Evolutionary conservation across 1,284 basidiomycete species (phyloP), one percentile per base, ranked within the genome.

Genomic region (Moesziomyces parantarcticus): DNA sequence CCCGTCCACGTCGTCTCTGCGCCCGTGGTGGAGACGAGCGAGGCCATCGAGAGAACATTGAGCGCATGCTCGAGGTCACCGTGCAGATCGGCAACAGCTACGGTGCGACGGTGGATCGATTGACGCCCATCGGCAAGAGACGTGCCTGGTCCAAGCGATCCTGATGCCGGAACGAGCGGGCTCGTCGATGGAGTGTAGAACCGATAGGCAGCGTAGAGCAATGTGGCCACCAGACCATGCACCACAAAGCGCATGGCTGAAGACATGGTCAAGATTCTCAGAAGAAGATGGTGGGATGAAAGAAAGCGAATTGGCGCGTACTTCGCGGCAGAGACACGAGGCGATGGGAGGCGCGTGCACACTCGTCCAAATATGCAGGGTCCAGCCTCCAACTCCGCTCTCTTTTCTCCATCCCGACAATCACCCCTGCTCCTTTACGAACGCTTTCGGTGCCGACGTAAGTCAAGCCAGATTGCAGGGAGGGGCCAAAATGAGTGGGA

Each of bases 71-170:
- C 63, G 4, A 78, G 62, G 42, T 83, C 81, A 18, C 81, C 81
- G 45, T 83, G 81, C 39, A 83, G 43, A 52, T 83, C 81, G 8
- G 79, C 81, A 0, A 83, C 72, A 0, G 78, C 81, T 0, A 83
- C 77, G 2, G 78, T 61, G 1, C 81, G 57, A 1, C 77, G 56
- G 0, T 62, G 67, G 18, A 77, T 34, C 0, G 50, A 21, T 5
- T 18, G 3, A 2, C 71, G 50, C 0, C 71, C 71, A 23, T 74
- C 71, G 4, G 47, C 2, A 1, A 62, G 50, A 3, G 29, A 3
- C 0, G 32, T 9, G 0, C 40, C 55, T 0, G 23, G 3, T 0
- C 58, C 56, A 7, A 62, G 51, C 1, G 58, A 55, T n/a, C n/a
- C n/a, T n/a, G n/a, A n/a, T n/a, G 11, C 59, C 63, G 2, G 18